A percentile compares a stretch with the other conserved stretches of the same genome.
Conservation (phyloP, 1,139 yeast species). For the Geotrichum histeridarum region DNA sequence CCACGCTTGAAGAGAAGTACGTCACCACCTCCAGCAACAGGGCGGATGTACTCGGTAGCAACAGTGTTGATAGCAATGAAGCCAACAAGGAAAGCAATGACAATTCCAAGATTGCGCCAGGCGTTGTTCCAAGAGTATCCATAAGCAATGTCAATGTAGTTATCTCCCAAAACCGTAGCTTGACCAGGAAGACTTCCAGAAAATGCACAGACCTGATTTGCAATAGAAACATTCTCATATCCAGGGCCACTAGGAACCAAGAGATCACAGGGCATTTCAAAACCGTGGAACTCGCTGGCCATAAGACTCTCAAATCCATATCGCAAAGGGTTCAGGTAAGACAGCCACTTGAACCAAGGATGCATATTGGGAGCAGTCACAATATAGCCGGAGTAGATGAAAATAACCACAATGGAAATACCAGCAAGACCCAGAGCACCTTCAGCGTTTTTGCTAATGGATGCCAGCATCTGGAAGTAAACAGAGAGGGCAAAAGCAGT, state of each 20-base stretch:
- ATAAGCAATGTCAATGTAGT: conserved; percentile 38
- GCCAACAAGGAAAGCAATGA: conserved; percentile 36
- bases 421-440: conserved; percentile 61
- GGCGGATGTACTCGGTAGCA: conserved; percentile 38
- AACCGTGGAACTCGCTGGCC: conserved; percentile 44
- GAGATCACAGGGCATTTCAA: conserved; percentile 39
- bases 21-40: conserved; percentile 40
- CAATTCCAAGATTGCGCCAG: conserved; percentile 41
- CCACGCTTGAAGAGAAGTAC: conserved; percentile 42
- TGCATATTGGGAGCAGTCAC: conserved; percentile 46
- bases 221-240: conserved; percentile 36
- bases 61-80: conserved; percentile 36
- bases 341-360: conserved; percentile 51
- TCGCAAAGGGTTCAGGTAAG: conserved; percentile 45
- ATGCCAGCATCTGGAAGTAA: conserved; percentile 55
- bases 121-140: conserved; percentile 36
- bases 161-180: conserved; percentile 42
- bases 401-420: conserved; percentile 39
- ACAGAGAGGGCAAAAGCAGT: conserved; percentile 47
- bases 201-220: conserved; percentile 43
- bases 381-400: conserved; percentile 40
- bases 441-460: conserved; percentile 48
- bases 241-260: conserved; percentile 37
- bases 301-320: conserved; percentile 45
- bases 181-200: conserved; percentile 41